A percentile compares a stretch with the other conserved stretches of the same genome.
These are phyloP conservation scores for Amesomyces nigricolor DNA, from an alignment of 2,329 filamentous ascomycete species.

Conservation along the genomic window DNA sequence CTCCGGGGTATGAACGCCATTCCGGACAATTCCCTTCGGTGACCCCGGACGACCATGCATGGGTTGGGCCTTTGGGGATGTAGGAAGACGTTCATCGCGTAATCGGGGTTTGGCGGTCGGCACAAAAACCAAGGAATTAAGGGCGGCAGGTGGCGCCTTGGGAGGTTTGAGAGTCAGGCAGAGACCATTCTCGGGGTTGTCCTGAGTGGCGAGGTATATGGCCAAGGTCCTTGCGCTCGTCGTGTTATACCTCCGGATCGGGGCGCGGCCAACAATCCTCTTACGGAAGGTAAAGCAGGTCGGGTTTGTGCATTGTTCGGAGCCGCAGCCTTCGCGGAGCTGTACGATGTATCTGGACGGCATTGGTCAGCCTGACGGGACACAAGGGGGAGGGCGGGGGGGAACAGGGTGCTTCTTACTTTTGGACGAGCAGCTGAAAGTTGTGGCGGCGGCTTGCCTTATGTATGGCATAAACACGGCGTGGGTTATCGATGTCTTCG, in stretches of 20 bases:
- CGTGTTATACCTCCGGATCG: conserved; percentile 71
- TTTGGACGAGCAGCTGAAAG: conserved; percentile 63
- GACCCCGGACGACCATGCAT: conserved; percentile 11
- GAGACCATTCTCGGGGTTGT: conserved; percentile 65
- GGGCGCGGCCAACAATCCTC: conserved; percentile 58
- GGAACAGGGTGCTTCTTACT: conserved; percentile 38
- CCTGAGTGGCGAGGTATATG: conserved; percentile 72
- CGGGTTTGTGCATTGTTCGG: conserved; percentile 61
- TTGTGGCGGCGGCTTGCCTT: conserved; percentile 55
- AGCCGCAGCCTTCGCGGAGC: conserved; percentile 74
- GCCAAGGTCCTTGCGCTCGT: conserved; percentile 78
- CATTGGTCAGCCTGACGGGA: conserved; percentile 2
- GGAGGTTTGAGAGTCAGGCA: conserved; percentile 50
- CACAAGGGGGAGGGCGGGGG: conserved; percentile 4
- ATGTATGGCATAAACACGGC: conserved; percentile 55
- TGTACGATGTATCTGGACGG: conserved; percentile 65
- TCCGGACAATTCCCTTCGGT: conserved; percentile 12
- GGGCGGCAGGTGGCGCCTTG: conserved; percentile 40
- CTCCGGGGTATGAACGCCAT: background rate
- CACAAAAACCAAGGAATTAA: conserved; percentile 44
- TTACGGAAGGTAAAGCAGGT: conserved; percentile 78
- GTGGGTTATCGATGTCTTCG: conserved; percentile 56
- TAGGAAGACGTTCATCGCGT: conserved; percentile 11
- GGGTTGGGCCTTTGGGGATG: conserved; percentile 22
- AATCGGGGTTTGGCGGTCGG: conserved; percentile 29